These are phyloP conservation scores for Aspergillus texensis DNA, from an alignment of 2,329 filamentous ascomycete genomes.

Conservation along the genomic window DNA sequence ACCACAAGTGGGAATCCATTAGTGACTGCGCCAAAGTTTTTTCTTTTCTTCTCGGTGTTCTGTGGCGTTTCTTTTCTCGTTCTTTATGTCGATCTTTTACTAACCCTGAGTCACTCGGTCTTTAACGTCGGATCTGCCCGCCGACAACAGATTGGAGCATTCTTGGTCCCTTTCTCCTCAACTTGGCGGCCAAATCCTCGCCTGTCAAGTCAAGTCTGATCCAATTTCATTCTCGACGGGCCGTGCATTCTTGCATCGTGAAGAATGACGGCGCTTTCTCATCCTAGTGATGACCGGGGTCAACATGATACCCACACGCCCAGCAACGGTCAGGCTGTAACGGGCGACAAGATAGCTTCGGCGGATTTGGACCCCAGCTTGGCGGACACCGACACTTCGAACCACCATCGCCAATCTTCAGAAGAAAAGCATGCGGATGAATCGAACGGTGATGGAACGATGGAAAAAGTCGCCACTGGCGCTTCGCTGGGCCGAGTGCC, in stretches of 20 bases:
- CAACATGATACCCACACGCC: background rate
- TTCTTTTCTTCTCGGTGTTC: background rate
- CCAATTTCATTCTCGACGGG: background rate
- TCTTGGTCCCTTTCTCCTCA: background rate
- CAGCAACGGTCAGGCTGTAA: background rate
- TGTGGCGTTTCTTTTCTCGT: background rate
- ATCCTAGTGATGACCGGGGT: background rate
- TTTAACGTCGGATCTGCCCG: constrained; percentile 9
- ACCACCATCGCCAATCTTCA: constrained; percentile 4
- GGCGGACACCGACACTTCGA: constrained; percentile 11
- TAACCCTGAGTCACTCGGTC: background rate
- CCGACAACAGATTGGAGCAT: background rate
- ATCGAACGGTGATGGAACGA: constrained; percentile 14
- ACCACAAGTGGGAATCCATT: background rate
- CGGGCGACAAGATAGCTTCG: constrained; percentile 1
- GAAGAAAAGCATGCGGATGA: constrained; percentile 2
- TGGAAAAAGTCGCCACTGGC: constrained; percentile 23
- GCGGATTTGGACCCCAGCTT: constrained; percentile 1
- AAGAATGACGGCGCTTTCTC: constrained; percentile 6
- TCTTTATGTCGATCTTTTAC: background rate
- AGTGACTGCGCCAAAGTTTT: background rate
- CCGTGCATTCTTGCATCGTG: background rate
- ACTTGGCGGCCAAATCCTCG: background rate
- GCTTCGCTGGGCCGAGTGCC: constrained; percentile 33
- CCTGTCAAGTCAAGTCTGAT: background rate